These are phyloP conservation scores for Adansonia madagascariensis DNA, from an alignment of 441 rosid species.

Conservation along the genomic window DNA sequence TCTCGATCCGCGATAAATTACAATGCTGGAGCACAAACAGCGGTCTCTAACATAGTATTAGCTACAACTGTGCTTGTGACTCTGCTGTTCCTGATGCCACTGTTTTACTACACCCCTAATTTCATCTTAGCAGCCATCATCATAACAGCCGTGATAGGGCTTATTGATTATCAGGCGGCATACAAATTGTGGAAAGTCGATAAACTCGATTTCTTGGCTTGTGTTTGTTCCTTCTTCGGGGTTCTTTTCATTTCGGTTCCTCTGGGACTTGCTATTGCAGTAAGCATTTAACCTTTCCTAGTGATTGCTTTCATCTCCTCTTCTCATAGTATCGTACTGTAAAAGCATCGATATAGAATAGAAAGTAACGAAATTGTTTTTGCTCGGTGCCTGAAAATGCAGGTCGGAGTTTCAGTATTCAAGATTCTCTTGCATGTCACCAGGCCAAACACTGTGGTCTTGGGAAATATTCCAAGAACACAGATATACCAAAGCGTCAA, in stretches of 20 bases:
- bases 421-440: conserved; percentile 87
- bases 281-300: conserved; percentile 34
- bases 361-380: neutral
- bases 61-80: conserved; percentile 84
- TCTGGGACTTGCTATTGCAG: conserved; percentile 84
- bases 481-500: conserved; percentile 67
- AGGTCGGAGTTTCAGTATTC: conserved; percentile 90
- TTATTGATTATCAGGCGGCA: conserved; percentile 77
- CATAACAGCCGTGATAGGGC: conserved; percentile 91
- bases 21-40: conserved; percentile 94
- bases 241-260: conserved; percentile 95
- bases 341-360: conserved; percentile 6
- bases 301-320: neutral
- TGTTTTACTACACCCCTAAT: conserved; percentile 89
- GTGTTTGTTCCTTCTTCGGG: conserved; percentile 85
- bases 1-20: conserved; percentile 90
- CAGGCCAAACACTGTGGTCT: conserved; percentile 68
- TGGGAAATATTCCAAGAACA: conserved; percentile 87
- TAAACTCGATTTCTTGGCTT: conserved; percentile 88
- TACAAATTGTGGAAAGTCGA: conserved; percentile 81
- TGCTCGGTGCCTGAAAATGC: conserved; percentile 22
- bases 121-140: conserved; percentile 85
- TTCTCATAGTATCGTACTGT: neutral
- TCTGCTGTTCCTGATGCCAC: conserved; percentile 90
- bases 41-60: conserved; percentile 81